phyloP scores from a whole-genome alignment of 345 rosid species.

The Brassica juncea region DNA sequence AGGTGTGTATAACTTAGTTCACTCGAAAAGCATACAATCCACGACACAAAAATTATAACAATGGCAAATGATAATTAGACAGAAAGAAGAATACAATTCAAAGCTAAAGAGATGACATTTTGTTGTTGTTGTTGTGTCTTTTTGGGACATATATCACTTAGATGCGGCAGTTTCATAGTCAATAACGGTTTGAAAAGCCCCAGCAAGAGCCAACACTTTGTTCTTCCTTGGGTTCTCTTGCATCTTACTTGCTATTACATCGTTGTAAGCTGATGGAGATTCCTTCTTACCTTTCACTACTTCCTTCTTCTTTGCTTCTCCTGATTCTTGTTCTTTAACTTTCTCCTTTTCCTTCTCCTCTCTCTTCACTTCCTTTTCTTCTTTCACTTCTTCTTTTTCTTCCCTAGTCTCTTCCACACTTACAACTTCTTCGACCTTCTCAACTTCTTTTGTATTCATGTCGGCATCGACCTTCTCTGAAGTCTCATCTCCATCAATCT shows the following conservation, averaged over 20 bases:
- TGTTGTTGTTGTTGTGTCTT: neutral
- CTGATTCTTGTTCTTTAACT: constrained; percentile 6
- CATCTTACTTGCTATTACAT: constrained; percentile 75
- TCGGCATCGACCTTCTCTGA: constrained; percentile 20
- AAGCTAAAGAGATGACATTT: constrained; percentile 19
- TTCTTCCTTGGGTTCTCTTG: constrained; percentile 66
- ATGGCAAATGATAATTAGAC: constrained; percentile 17
- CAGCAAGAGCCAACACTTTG: constrained; percentile 83
- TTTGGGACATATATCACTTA: constrained; percentile 38
- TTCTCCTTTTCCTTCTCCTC: constrained; percentile 5
- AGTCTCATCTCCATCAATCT: constrained; percentile 26
- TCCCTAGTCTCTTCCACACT: neutral
- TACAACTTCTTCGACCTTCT: constrained; percentile 21
- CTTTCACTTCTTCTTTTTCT: constrained; percentile 8
- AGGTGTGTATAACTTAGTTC: constrained; percentile 28
- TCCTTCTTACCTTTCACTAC: constrained; percentile 57
- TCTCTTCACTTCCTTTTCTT: constrained; percentile 8
- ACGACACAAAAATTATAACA: constrained; percentile 28
- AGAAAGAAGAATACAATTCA: neutral
- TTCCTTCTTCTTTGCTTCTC: constrained; percentile 30
- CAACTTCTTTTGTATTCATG: constrained; percentile 9
- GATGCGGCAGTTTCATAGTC: constrained; percentile 67
- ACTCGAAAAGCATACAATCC: constrained; percentile 38
- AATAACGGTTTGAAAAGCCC: constrained; percentile 92
- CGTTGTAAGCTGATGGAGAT: constrained; percentile 66